These are phyloP conservation scores for Benincasa hispida DNA, from an alignment of 306 rosid genomes.

Conservation along the genomic window DNA sequence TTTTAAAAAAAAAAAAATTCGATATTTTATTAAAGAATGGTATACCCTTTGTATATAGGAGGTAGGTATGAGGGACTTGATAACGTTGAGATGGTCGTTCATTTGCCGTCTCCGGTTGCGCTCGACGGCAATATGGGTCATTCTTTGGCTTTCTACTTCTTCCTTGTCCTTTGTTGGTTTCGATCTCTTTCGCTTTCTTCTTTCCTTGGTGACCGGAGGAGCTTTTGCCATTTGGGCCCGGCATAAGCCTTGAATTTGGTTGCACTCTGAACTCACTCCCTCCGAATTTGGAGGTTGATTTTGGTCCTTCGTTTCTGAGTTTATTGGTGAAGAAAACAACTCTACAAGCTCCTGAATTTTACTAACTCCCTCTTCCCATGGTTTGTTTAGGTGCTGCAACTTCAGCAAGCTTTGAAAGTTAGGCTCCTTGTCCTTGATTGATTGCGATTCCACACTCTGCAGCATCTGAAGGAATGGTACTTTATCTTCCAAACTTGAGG, in stretches of 20 bases:
- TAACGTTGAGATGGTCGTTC: constrained; percentile 91
- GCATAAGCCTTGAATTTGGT: background rate
- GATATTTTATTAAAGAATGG: background rate
- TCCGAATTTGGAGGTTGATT: constrained; percentile 14
- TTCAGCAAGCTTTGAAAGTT: constrained; percentile 58
- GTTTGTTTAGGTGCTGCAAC: constrained; percentile 49
- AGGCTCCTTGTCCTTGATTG: constrained; percentile 56
- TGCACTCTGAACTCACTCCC: constrained; percentile 2
- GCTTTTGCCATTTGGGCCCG: constrained; percentile 20
- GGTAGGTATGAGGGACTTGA: constrained; percentile 78
- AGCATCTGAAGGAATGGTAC: constrained; percentile 86
- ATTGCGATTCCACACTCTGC: constrained; percentile 55
- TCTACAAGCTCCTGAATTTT: constrained; percentile 34
- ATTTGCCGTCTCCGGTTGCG: constrained; percentile 85
- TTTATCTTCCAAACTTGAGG: constrained; percentile 38
- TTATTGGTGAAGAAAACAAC: constrained; percentile 41
- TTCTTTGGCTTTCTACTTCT: constrained; percentile 85
- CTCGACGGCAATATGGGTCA: constrained; percentile 96
- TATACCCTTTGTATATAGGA: constrained; percentile 72
- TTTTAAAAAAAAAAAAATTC: background rate
- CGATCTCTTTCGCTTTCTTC: constrained; percentile 70
- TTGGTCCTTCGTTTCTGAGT: constrained; percentile 46
- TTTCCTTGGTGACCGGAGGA: constrained; percentile 23
- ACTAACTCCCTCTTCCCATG: constrained; percentile 26
- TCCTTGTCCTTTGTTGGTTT: constrained; percentile 69